These are phyloP conservation scores for Cyberlindnera euphorbiiphila DNA, from an alignment of 805 yeast genomes.

Conservation along the genomic window DNA sequence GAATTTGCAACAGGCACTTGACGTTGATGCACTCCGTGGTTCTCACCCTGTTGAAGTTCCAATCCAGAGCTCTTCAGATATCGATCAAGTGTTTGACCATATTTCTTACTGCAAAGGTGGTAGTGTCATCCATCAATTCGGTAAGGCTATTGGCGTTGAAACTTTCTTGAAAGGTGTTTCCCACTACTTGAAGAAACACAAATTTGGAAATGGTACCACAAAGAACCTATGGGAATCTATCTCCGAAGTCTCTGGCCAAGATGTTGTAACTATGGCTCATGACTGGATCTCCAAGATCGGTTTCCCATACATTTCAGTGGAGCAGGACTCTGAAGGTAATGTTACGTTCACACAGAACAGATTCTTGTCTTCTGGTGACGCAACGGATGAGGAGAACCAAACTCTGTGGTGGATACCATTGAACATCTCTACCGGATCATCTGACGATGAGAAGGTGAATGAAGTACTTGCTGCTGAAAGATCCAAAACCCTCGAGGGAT, in stretches of 20 bases:
- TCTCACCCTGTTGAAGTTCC: conserved; percentile 88
- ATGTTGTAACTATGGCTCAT: conserved; percentile 65
- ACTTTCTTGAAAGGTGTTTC: conserved; percentile 75
- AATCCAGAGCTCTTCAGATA: conserved; percentile 68
- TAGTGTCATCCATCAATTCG: conserved; percentile 71
- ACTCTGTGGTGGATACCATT: conserved; percentile 65
- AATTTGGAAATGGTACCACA: conserved; percentile 73
- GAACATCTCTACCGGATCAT: conserved; percentile 37
- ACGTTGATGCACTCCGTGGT: conserved; percentile 70
- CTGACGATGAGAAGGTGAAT: conserved; percentile 50
- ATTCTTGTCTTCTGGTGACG: conserved; percentile 72
- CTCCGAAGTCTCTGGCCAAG: conserved; percentile 63
- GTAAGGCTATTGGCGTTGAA: conserved; percentile 72
- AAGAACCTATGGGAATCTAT: conserved; percentile 71
- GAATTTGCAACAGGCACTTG: conserved; percentile 66
- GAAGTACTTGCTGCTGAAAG: conserved; percentile 50
- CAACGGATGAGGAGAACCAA: conserved; percentile 62
- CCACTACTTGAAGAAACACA: conserved; percentile 66
- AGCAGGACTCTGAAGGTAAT: conserved; percentile 38
- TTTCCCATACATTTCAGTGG: conserved; percentile 69
- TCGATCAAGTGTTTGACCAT: conserved; percentile 81
- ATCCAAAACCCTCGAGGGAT: conserved; percentile 39
- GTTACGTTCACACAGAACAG: conserved; percentile 65
- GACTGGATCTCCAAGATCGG: conserved; percentile 80
- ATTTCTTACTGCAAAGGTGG: conserved; percentile 82